Conservation (phyloP, 176 grass and related monocot genomes). For the Oryza officinalis region DNA sequence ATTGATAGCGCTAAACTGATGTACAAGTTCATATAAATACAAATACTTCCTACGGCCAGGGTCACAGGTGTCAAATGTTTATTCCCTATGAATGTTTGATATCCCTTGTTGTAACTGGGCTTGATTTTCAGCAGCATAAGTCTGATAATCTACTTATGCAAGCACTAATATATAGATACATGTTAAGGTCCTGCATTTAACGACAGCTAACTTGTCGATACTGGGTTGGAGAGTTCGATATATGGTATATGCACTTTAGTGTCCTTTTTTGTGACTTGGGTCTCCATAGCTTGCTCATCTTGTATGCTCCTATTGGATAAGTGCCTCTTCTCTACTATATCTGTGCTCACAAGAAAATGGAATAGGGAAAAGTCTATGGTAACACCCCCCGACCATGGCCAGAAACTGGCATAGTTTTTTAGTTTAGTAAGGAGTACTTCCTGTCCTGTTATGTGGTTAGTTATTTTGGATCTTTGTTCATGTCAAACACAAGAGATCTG, state of each 20-base stretch:
- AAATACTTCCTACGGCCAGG: neutral
- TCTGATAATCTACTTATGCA: neutral
- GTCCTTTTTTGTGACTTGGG: slow-evolving; percentile 20
- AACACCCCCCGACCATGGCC: neutral
- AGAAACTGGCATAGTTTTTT: neutral
- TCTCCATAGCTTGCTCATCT: slow-evolving; percentile 11
- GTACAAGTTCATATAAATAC: neutral
- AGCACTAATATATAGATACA: neutral
- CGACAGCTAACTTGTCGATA: neutral
- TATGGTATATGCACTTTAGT: neutral
- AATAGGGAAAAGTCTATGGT: neutral
- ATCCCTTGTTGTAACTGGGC: neutral
- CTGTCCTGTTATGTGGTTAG: neutral
- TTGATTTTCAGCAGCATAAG: neutral
- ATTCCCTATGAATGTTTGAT: slow-evolving; percentile 5
- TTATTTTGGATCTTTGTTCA: slow-evolving; percentile 22
- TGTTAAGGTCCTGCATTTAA: neutral
- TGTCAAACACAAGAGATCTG: neutral
- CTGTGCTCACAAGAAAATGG: neutral
- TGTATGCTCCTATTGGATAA: neutral
- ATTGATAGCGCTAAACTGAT: slow-evolving; percentile 6
- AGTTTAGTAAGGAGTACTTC: neutral
- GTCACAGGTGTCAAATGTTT: slow-evolving; percentile 2
- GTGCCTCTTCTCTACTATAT: neutral
- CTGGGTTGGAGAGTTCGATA: neutral